These are phyloP conservation scores for Leccinum arenicola DNA, from an alignment of 768 basidiomycete genomes.

Conservation along the genomic window DNA sequence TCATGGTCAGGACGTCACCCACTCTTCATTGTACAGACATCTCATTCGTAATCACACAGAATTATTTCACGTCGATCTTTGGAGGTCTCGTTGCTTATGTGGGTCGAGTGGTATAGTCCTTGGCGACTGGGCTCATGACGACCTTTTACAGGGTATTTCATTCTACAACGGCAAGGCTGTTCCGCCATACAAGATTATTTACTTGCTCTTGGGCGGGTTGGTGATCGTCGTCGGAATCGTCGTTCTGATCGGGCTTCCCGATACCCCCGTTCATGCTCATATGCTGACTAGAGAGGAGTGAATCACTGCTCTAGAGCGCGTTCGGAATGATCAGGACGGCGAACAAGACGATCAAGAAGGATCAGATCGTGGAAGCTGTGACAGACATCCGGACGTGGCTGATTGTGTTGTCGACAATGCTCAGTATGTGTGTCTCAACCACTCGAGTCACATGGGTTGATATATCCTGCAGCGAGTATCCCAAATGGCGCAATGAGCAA, in stretches of 20 bases:
- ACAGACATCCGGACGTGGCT: conserved; percentile 60
- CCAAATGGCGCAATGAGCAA: conserved; percentile 65
- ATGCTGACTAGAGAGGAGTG: conserved; percentile 58
- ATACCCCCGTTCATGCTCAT: conserved; percentile 59
- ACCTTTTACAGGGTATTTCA: conserved; percentile 46
- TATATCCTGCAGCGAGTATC: conserved; percentile 48
- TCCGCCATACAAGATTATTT: conserved; percentile 61
- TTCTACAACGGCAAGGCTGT: conserved; percentile 47
- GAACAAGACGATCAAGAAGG: conserved; percentile 57
- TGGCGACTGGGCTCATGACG: background rate
- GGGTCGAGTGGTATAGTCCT: conserved; percentile 10
- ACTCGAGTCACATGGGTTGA: background rate
- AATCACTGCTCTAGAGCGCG: conserved; percentile 60
- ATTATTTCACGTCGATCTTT: conserved; percentile 56
- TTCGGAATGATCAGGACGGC: conserved; percentile 61
- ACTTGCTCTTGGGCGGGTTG: conserved; percentile 56
- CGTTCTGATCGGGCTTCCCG: conserved; percentile 60
- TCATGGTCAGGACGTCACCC: conserved; percentile 43
- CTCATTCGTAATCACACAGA: conserved; percentile 34
- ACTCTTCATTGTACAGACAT: background rate
- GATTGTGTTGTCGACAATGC: conserved; percentile 54
- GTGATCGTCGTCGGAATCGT: conserved; percentile 56
- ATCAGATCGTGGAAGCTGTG: conserved; percentile 56
- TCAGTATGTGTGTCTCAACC: conserved; percentile 40
- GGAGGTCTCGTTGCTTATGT: conserved; percentile 67